Base-by-base conservation (phyloP, 139 green algal genomes). In the Chlorella sorokiniana region DNA sequence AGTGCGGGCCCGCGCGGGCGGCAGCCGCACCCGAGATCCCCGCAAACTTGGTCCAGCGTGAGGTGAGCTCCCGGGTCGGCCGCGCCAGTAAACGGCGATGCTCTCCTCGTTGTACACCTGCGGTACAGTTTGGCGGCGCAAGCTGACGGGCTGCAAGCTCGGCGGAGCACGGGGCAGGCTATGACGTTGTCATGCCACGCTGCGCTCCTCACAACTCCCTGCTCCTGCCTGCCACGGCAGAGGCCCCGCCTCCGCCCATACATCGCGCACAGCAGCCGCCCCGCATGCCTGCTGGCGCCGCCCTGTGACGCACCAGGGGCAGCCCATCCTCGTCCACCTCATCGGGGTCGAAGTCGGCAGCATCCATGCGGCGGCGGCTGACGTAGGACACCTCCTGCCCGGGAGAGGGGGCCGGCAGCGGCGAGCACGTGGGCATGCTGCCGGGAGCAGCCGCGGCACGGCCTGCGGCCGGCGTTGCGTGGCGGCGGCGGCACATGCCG, bases 61-160 rank as follows among this genome's bases (percentile, higher is more conserved):
- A 75, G 7, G 90, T 81, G 45, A 96, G 88, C 81, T 96, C 93
- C 11, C 92, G 8, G 89, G 90, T 31, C 85, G 83, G 14, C 81
- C 87, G 59, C 84, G 71, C 94, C 93, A 97, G 83, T 92, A 97
- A 16, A 69, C 69, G 0, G 91, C 84, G 33, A 97, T 94, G 9
- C 73, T 48, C 40, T 90, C 69, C 78, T 94, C 89, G 64, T 96
- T 94, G 84, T 98, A 98, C 33, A 94, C 87, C 70, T 77, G 70
- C 0, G 4, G 41, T 35, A 52, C 10, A 11, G 56, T 33, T 10
- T 22, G n/a, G 56, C 56, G 48, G 48, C 14, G 16, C 29, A 10
- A 65, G 23, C n/a, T n/a, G n/a, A n/a, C n/a, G n/a, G n/a, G n/a
- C n/a, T n/a, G n/a, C n/a, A n/a, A n/a, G n/a, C n/a, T n/a, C n/a